These are phyloP conservation scores for Tetrastigma voinierianum DNA, from an alignment of 164 flowering plant species.

Conservation along the genomic window DNA sequence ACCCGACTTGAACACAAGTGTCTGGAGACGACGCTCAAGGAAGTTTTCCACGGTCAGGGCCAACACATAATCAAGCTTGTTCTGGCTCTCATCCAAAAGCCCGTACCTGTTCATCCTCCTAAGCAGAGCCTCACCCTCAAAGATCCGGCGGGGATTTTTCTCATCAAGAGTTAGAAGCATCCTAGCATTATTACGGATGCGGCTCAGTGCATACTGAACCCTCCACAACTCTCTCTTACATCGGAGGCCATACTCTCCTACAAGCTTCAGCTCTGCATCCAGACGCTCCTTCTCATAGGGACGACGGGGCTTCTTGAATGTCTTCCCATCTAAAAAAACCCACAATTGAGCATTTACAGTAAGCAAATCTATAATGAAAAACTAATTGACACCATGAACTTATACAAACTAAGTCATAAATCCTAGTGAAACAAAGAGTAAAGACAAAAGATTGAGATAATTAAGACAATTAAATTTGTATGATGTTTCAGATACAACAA, in stretches of 20 bases:
- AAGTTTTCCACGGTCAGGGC: conserved; percentile 73
- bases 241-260: conserved; percentile 65
- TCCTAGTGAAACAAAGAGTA: too few relatives aligned
- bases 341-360: not conserved
- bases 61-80: conserved; percentile 72
- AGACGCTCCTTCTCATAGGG: conserved; percentile 71
- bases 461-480: too few relatives aligned
- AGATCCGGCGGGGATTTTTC: conserved; percentile 58
- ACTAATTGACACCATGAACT: too few relatives aligned
- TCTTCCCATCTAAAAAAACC: conserved; percentile 54
- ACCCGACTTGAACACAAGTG: conserved; percentile 64
- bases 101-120: conserved; percentile 66
- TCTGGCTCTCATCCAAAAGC: conserved; percentile 66
- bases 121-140: conserved; percentile 67
- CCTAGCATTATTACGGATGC: conserved; percentile 60
- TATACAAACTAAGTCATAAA: too few relatives aligned
- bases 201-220: conserved; percentile 63
- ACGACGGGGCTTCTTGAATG: conserved; percentile 66
- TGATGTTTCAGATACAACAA: too few relatives aligned
- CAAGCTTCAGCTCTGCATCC: conserved; percentile 70
- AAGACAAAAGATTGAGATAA: too few relatives aligned
- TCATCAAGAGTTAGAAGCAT: conserved; percentile 65
- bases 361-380: not conserved
- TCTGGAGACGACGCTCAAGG: conserved; percentile 68
- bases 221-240: conserved; percentile 73